phyloP scores from a whole-genome alignment of 2,329 filamentous ascomycete genomes.

The Aureobasidium mangrovei region DNA sequence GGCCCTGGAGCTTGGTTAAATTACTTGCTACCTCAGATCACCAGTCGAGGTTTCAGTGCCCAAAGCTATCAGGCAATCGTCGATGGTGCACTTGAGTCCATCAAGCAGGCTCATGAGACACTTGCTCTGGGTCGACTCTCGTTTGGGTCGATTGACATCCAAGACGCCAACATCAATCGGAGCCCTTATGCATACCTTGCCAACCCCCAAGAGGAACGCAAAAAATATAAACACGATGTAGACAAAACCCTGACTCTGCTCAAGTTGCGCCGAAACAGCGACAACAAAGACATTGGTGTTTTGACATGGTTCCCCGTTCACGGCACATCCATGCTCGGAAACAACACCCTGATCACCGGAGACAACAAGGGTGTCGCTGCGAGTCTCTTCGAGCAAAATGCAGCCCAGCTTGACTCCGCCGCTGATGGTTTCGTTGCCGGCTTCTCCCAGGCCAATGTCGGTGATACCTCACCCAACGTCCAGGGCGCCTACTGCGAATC shows the following conservation, averaged over 20 bases:
- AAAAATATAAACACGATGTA: slow-evolving; percentile 54
- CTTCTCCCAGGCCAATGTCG: slow-evolving; percentile 86
- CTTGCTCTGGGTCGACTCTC: slow-evolving; percentile 62
- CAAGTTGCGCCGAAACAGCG: slow-evolving; percentile 59
- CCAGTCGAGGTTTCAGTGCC: slow-evolving; percentile 73
- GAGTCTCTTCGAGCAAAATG: slow-evolving; percentile 67
- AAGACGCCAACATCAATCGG: slow-evolving; percentile 77
- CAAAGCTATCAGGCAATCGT: slow-evolving; percentile 87
- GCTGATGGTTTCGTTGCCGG: slow-evolving; percentile 66
- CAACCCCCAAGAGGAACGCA: slow-evolving; percentile 70
- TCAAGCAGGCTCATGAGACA: slow-evolving; percentile 68
- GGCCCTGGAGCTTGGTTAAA: slow-evolving; percentile 91
- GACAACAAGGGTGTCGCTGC: slow-evolving; percentile 96
- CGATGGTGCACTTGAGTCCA: slow-evolving; percentile 72
- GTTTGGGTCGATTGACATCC: slow-evolving; percentile 59
- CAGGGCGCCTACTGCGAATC: slow-evolving; percentile 86
- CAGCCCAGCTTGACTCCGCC: not conserved
- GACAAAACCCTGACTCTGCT: slow-evolving; percentile 77
- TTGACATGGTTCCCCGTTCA: slow-evolving; percentile 90
- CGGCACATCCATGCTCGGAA: slow-evolving; percentile 81
- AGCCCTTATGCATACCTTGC: slow-evolving; percentile 81
- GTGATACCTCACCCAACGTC: slow-evolving; percentile 83
- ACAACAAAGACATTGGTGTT: slow-evolving; percentile 68
- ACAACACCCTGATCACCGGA: slow-evolving; percentile 85
- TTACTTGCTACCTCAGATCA: slow-evolving; percentile 86